Evolutionary conservation across 768 basidiomycete genomes (phyloP).

Genomic region (Suillus decipiens): DNA sequence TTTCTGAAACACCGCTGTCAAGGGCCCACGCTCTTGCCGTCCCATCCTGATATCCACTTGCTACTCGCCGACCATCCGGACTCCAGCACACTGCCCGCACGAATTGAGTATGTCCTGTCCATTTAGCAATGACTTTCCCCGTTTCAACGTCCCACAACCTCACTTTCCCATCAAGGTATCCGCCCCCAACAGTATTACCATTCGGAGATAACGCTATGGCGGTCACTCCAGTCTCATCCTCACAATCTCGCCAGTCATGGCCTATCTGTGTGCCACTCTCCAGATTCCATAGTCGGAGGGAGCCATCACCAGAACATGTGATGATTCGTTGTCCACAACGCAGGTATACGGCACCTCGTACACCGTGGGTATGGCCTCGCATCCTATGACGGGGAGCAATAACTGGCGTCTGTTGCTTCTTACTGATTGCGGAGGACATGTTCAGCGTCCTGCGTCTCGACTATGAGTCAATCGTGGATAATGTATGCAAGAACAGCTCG

Average conservation of each 20-base stretch:
- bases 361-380: not conserved
- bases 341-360: not conserved
- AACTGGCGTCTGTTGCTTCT: not conserved
- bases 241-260: not conserved
- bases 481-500: not conserved
- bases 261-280: not conserved
- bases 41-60: not conserved
- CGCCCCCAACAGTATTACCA: not conserved
- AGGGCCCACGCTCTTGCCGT: not conserved
- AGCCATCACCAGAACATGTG: not conserved
- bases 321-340: not conserved
- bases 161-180: not conserved
- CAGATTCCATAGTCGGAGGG: not conserved
- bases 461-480: not conserved
- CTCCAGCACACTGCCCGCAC: not conserved
- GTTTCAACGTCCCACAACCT: not conserved
- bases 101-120: not conserved
- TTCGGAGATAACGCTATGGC: constrained; percentile 1
- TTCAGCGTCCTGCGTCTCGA: not conserved
- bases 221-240: not conserved
- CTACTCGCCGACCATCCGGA: not conserved
- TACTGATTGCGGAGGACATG: not conserved
- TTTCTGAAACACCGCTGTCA: not conserved
- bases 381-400: not conserved
- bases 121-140: not conserved